Conservation (phyloP, 345 rosid genomes). For the Gossypium anomalum region DNA sequence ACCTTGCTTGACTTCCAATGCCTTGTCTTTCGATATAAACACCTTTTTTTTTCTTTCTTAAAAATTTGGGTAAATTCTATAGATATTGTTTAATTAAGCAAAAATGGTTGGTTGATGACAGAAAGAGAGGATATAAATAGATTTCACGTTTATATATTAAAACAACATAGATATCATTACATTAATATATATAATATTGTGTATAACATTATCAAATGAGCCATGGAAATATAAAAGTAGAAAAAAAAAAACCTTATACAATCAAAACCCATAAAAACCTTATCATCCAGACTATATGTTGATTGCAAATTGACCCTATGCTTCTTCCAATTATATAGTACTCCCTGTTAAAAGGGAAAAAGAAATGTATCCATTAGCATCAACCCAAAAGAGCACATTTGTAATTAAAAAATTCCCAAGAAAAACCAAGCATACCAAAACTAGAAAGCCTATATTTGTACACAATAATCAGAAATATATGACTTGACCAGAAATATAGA, state of each 20-base stretch:
- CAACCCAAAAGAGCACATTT: not conserved
- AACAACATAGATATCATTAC: not conserved
- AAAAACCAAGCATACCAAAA: not conserved
- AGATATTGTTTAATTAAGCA: not conserved
- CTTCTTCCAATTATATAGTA: slow-evolving; percentile 5
- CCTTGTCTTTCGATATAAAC: not conserved
- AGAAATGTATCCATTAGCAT: not conserved
- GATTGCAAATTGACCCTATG: not conserved
- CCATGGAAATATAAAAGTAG: not conserved
- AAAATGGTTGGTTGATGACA: not conserved
- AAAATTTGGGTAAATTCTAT: not conserved
- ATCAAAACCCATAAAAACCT: not conserved
- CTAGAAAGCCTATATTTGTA: not conserved
- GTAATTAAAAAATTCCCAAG: not conserved
- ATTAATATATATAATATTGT: not conserved
- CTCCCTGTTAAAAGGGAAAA: not conserved
- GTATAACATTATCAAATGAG: not conserved
- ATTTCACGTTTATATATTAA: slow-evolving; percentile 5
- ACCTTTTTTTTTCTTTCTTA: too few relatives aligned
- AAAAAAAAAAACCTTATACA: not conserved
- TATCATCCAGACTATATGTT: not conserved
- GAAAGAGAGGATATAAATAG: not conserved
- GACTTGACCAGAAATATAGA: not conserved
- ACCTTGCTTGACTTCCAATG: not conserved
- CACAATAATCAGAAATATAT: not conserved